These are phyloP conservation scores for Phytophthora megakarya DNA, from an alignment of 352 stramenopile genomes.

Conservation along the genomic window DNA sequence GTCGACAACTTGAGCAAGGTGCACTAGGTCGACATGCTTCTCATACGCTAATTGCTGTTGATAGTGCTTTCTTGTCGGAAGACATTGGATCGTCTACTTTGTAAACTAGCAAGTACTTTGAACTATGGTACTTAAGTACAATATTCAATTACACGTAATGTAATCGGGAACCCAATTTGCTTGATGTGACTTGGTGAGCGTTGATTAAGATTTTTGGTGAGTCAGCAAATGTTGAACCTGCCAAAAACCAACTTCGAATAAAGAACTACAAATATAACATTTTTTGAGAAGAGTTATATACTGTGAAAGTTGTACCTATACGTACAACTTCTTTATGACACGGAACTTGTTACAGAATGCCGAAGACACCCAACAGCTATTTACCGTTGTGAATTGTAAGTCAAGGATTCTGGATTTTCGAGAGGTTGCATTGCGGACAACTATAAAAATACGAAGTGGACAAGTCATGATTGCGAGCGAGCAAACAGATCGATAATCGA, in stretches of 20 bases:
- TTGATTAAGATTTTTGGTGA: not conserved
- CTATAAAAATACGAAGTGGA: not conserved
- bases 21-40: constrained; percentile 30
- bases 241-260: too few relatives aligned
- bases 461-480: not conserved
- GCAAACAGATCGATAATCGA: not conserved
- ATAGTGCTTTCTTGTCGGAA: too few relatives aligned
- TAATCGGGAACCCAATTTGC: not conserved
- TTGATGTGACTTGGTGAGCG: not conserved
- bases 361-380: not conserved
- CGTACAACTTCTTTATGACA: not conserved
- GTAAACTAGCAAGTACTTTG: constrained; percentile 35
- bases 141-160: constrained; percentile 3
- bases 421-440: not conserved
- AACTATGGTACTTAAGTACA: constrained; percentile 6
- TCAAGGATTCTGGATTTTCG: not conserved
- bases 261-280: too few relatives aligned
- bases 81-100: too few relatives aligned
- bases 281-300: too few relatives aligned
- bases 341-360: not conserved
- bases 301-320: not conserved
- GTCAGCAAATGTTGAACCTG: not conserved
- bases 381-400: not conserved
- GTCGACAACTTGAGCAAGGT: constrained; percentile 31
- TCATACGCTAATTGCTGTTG: constrained; percentile 14